Base-by-base conservation (phyloP, 2,329 filamentous ascomycete species). In the Drechslerella stenobrocha region DNA sequence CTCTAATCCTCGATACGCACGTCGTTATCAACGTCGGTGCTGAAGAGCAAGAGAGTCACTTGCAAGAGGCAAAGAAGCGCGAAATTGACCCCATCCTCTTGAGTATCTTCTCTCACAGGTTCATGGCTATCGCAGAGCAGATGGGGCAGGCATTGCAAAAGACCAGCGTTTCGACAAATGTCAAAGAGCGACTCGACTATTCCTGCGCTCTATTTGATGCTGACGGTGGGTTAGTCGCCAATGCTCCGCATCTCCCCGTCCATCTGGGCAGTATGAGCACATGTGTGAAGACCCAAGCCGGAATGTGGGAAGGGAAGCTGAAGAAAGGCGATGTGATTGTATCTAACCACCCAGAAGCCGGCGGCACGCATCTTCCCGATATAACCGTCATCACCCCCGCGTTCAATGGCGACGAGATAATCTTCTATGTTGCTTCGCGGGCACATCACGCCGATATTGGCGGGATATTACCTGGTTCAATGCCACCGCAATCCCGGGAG, bases 251-350 rank as follows among this genome's bases (percentile, higher is more conserved):
- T 78, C 78, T 93, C 9, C 89, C 89, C 0, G 88, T 91, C 0
- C 89, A 92, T 74, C 78, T 93, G 8, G 88, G 88, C 24, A 89
- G 86, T 47, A 90, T 92, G 88, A 88, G 87, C n/a, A 91, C 88
- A 7, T 90, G 88, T 50, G 87, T 92, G 1, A 81, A 83, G 64
- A 87, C 87, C 47, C 88, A 92, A 77, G 86, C 88, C 3, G 82
- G 87, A 72, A 89, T 91, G 59, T 93, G 88, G 88, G 82, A 85
- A 72, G 87, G 87, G 3, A 89, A 87, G 71, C 78, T 93, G 52
- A 87, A 88, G 73, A 85, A 82, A 59, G 89, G 89, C 28, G 89
- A 93, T 75, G 89, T 93, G 0, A 82, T 93, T 40, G 87, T 92
- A 3, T 88, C 87, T 0, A 93, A 93, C 72, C 89, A 93, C 73